Base-by-base conservation (phyloP, 805 yeast genomes). In the Torulaspora indica region DNA sequence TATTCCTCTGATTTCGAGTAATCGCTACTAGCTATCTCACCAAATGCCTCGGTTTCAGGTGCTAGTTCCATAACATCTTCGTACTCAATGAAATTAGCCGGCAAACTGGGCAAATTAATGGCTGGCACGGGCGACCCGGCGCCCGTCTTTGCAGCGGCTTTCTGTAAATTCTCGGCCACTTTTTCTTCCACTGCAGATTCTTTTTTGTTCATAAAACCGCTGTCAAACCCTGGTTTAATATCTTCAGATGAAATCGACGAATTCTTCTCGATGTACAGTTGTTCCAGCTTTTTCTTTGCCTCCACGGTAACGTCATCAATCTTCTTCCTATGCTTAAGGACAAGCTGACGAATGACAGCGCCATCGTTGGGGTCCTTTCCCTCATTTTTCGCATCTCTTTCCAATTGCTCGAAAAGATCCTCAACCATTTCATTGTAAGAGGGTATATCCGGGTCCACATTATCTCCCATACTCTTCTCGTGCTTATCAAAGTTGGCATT, bases 401-500 rank as follows among this genome's bases (percentile, higher is more conserved):
- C 76, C 51, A 90, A 71, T 61, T 88, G 96, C n/a, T 75, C 75
- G 54, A 91, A 76, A 55, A 95, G 73, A 62, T 88, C 95, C 62
- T 85, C 95, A 39, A 91, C 79, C 97, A 91, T 90, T 58, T 89
- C 97, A 60, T 83, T 85, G 60, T 86, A 90, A 2, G 89, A 76
- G 17, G 89, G 67, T 67, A 70, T 64, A 67, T 74, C 63, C 50
- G 67, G 67, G 58, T 75, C 67, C 57, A 67, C 75, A 24, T 67
- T 68, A 10, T 63, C 68, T 3, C 68, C 69, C 14, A 47, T 69
- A 41, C 84, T 79, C 57, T 73, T 81, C 54, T 82, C 87, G 10
- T 49, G 43, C 30, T 72, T 66, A 59, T 83, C 89, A 57, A 82
- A 85, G 14, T 74, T 67, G 1, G 65, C 59, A 45, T 72, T 65